phyloP scores from a whole-genome alignment of 495 filamentous ascomycete genomes.

The Aspergillus taichungensis region DNA sequence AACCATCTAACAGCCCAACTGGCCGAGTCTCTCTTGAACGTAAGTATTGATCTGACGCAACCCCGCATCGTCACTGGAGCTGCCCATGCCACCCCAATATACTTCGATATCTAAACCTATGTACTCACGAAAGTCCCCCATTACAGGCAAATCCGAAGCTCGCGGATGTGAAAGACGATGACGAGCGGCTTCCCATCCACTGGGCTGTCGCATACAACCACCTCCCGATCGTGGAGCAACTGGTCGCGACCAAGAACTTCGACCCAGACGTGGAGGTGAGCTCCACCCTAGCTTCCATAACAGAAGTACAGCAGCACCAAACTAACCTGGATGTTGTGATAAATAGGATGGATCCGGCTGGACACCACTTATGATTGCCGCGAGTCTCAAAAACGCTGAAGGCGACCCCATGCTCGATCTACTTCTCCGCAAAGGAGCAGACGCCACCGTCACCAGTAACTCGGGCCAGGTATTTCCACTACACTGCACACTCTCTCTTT shows the following conservation, averaged over 20 bases:
- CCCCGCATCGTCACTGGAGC: constrained; percentile 21
- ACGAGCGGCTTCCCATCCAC: constrained; percentile 87
- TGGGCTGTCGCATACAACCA: constrained; percentile 89
- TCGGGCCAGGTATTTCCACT: constrained; percentile 49
- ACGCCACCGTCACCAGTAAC: constrained; percentile 70
- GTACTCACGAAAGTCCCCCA: not conserved
- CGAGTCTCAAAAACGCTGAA: constrained; percentile 59
- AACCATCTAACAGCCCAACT: constrained; percentile 38
- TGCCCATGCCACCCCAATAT: not conserved
- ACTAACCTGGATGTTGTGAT: not conserved
- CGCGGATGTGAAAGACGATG: constrained; percentile 65
- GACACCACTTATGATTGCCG: constrained; percentile 92
- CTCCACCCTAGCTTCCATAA: not conserved
- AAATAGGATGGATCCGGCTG: constrained; percentile 76
- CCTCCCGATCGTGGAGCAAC: constrained; percentile 60
- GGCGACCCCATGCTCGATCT: constrained; percentile 53
- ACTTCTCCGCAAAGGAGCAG: constrained; percentile 70
- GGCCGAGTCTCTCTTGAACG: constrained; percentile 71
- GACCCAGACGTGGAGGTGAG: constrained; percentile 78
- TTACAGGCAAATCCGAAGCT: constrained; percentile 70
- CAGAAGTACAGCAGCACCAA: not conserved
- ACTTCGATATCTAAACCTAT: not conserved
- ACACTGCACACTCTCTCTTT: not conserved
- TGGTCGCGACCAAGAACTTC: constrained; percentile 61
- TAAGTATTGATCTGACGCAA: constrained; percentile 29